Conservation (phyloP, 2,329 filamentous ascomycete genomes). For the Calonectria pseudoreteaudii region DNA sequence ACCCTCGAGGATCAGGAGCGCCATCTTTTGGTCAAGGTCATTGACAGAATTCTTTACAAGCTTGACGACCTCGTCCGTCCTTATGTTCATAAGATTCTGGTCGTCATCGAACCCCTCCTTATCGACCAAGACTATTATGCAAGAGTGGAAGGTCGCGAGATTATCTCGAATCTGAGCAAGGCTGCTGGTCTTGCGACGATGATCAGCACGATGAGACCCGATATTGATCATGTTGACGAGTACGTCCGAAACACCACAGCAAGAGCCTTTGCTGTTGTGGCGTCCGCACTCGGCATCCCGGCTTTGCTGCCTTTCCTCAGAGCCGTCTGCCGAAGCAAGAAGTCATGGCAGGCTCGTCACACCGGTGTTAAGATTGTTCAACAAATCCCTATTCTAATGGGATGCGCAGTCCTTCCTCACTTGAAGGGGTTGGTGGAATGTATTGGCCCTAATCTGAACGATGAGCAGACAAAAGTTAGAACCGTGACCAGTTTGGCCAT, state of each 20-base stretch:
- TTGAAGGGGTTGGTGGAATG: constrained; percentile 96
- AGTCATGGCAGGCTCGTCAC: constrained; percentile 98
- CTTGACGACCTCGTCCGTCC: constrained; percentile 95
- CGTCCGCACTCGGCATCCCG: constrained; percentile 94
- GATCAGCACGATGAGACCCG: constrained; percentile 99
- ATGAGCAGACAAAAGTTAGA: constrained; percentile 97
- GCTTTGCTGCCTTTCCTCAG: constrained; percentile 94
- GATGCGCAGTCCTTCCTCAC: constrained; percentile 94
- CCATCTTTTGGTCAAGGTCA: constrained; percentile 98
- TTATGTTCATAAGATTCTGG: constrained; percentile 97
- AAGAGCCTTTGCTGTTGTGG: constrained; percentile 95
- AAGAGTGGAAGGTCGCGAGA: constrained; percentile 96
- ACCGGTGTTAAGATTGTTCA: constrained; percentile 99
- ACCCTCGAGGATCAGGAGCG: constrained; percentile 97
- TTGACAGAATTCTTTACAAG: constrained; percentile 98
- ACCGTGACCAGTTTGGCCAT: constrained; percentile 97
- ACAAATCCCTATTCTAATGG: constrained; percentile 98
- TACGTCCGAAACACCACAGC: constrained; percentile 99
- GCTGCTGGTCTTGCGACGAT: constrained; percentile 97
- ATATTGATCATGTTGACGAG: constrained; percentile 98
- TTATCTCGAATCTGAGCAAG: constrained; percentile 97
- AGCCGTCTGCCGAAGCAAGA: constrained; percentile 97
- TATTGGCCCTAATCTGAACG: constrained; percentile 94
- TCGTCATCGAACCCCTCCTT: constrained; percentile 98
- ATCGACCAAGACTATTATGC: constrained; percentile 99